Evolutionary conservation across 2,329 filamentous ascomycete genomes (phyloP), one percentile per base, ranked within the genome.

Genomic region (Rhexocercosporidium sp.): DNA sequence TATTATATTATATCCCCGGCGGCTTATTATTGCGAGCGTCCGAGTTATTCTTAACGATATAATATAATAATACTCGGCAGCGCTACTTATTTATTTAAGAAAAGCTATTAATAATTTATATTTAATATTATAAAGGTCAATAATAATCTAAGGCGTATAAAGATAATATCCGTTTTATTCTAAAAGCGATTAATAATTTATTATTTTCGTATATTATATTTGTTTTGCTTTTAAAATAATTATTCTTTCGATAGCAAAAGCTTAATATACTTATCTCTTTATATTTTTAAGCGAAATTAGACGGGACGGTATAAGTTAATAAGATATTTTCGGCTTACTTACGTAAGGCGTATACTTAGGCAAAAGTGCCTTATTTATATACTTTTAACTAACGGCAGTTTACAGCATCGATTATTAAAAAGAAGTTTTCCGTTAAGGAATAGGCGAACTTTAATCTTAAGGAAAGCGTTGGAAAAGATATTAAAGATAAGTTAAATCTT

Each of bases 71-170:
- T n/a, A n/a, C n/a, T n/a, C n/a, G n/a, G n/a, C n/a, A n/a, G n/a
- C n/a, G n/a, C n/a, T n/a, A n/a, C n/a, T n/a, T n/a, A n/a, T n/a
- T n/a, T n/a, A n/a, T n/a, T n/a, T n/a, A n/a, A 57, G 49, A 72
- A 29, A 64, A 62, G 69, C 62, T 72, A 1, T 51, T 72, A 0
- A 71, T 72, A 34, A 31, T 72, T 2, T 67, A 69, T 60, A 64
- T 44, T 3, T 16, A 61, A 16, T 72, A 72, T 27, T 37, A 68
- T n/a, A 71, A 72, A 34, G 66, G 62, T 37, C 11, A 71, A 61
- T 27, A 72, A 46, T 16, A 72, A 54, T 65, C 59, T 2, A 37
- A 62, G 9, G 34, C 12, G 1, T 68, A 65, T 37, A 71, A 71
- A 46, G n/a, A n/a, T n/a, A n/a, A n/a, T n/a, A n/a, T n/a, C n/a